phyloP scores from a whole-genome alignment of 2,329 filamentous ascomycete species.

The Hypocrella siamensis region DNA sequence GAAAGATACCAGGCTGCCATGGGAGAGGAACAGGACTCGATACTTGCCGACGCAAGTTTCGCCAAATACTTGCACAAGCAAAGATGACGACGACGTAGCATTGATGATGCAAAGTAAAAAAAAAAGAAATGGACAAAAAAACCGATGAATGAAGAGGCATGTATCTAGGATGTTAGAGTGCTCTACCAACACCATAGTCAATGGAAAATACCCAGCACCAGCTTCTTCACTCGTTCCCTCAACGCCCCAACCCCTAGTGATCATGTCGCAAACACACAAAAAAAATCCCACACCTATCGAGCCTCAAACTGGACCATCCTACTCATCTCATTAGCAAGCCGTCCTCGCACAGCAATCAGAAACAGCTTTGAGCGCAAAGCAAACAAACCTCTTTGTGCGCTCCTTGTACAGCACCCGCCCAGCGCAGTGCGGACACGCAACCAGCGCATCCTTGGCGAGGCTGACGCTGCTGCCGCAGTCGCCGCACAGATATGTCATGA shows the following conservation, averaged over 20 bases:
- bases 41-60: constrained; percentile 42
- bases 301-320: constrained; percentile 99
- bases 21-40: constrained; percentile 36
- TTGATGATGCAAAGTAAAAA: background rate
- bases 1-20: constrained; percentile 65
- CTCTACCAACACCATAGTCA: no score
- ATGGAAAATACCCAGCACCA: no score
- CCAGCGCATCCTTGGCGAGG: constrained; percentile 31
- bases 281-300: constrained; percentile 38
- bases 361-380: background rate
- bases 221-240: no score
- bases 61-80: constrained; percentile 42
- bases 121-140: no score
- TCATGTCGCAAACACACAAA: no score
- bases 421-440: constrained; percentile 47
- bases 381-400: constrained; percentile 77
- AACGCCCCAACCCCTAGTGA: no score
- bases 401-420: constrained; percentile 96
- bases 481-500: constrained; percentile 25
- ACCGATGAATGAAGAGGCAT: no score
- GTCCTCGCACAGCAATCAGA: background rate
- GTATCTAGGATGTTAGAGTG: no score
- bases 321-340: background rate
- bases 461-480: constrained; percentile 26
- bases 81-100: background rate